A percentile compares a stretch with the other conserved stretches of the same genome.
Evolutionary conservation across 2,329 filamentous ascomycete species (phyloP).

Genomic region (Venturia asperata): DNA sequence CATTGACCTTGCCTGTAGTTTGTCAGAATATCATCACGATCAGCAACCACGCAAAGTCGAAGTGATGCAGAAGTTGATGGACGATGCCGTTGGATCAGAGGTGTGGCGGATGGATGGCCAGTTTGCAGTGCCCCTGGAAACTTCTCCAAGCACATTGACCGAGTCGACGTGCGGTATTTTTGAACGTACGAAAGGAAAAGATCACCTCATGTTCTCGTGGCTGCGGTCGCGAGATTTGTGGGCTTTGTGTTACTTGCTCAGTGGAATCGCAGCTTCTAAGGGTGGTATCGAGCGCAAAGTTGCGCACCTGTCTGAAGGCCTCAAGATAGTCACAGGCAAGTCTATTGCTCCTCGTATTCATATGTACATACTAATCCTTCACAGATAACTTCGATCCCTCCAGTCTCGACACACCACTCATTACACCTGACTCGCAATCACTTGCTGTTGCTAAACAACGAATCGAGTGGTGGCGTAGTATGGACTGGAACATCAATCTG

Average conservation of each 20-base stretch:
- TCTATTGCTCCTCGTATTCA: neutral
- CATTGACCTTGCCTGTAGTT: slow-evolving; percentile 62
- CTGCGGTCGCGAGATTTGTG: slow-evolving; percentile 54
- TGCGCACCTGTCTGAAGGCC: slow-evolving; percentile 41
- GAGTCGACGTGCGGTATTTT: slow-evolving; percentile 41
- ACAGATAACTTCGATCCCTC: slow-evolving; percentile 22
- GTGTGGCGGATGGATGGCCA: slow-evolving; percentile 31
- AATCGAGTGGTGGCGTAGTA: slow-evolving; percentile 56
- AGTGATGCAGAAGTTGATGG: slow-evolving; percentile 55
- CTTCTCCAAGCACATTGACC: slow-evolving; percentile 31
- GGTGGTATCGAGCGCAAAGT: slow-evolving; percentile 37
- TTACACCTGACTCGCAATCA: slow-evolving; percentile 22
- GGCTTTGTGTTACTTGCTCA: slow-evolving; percentile 52
- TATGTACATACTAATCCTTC: neutral
- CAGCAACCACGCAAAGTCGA: slow-evolving; percentile 54
- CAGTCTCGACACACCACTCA: slow-evolving; percentile 18
- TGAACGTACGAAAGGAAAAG: slow-evolving; percentile 30
- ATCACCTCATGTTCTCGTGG: slow-evolving; percentile 51
- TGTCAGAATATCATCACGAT: slow-evolving; percentile 56
- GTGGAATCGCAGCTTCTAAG: slow-evolving; percentile 49
- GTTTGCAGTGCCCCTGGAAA: slow-evolving; percentile 38
- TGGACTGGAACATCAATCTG: slow-evolving; percentile 64
- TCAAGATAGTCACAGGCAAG: slow-evolving; percentile 43
- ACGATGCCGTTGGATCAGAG: slow-evolving; percentile 40
- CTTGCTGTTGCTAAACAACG: slow-evolving; percentile 30